Evolutionary conservation across 2,329 filamentous ascomycete species (phyloP).

Genomic region (Sporothrix phasma): DNA sequence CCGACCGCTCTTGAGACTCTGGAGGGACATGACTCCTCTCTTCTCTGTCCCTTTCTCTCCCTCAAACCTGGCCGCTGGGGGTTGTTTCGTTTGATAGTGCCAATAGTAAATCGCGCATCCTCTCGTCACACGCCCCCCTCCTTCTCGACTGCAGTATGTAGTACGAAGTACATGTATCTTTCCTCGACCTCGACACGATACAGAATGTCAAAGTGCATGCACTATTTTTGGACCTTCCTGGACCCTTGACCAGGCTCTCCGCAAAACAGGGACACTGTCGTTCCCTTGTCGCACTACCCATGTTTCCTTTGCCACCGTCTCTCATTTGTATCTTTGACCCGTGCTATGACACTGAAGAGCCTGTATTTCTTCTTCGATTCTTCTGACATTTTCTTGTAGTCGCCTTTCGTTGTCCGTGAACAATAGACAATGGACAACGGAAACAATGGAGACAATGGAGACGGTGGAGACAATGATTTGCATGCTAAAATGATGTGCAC

Average conservation of each 20-base stretch:
- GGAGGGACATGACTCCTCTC: too few species aligned
- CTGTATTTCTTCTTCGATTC: too few species aligned
- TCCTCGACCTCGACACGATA: not conserved
- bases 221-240: conserved; percentile 1
- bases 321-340: not conserved
- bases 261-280: conserved; percentile 3
- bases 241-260: too few species aligned
- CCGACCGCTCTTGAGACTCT: too few species aligned
- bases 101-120: not conserved
- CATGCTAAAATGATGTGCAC: conserved; percentile 6
- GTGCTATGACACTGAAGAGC: not conserved
- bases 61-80: not conserved
- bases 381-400: not conserved
- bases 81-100: not conserved
- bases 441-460: not conserved
- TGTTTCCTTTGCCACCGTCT: too few species aligned
- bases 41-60: too few species aligned
- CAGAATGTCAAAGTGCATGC: not conserved
- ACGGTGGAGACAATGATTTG: not conserved
- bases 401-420: not conserved
- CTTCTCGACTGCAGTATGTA: too few species aligned
- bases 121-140: not conserved
- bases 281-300: too few species aligned
- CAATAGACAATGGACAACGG: too few species aligned
- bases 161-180: too few species aligned